Base-by-base conservation (phyloP, 1,139 yeast genomes). In the Torulaspora globosa region DNA sequence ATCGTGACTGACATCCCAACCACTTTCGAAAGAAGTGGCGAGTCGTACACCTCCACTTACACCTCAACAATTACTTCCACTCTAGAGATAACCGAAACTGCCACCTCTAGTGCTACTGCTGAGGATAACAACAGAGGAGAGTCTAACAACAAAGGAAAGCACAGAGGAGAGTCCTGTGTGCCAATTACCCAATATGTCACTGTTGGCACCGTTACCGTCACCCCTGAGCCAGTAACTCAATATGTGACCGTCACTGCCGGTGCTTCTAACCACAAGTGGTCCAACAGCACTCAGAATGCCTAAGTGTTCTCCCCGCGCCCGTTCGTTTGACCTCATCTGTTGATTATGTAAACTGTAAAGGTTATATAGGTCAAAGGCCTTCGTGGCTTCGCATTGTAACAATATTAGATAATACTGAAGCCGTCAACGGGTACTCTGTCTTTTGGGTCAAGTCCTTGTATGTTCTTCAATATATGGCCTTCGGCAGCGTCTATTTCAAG, bases 131-230 rank as follows among this genome's bases (percentile, higher is more conserved):
- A 26, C 35, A 29, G 28, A 15, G 27, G 24, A n/a, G 24, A 54
- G 10, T 43, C 55, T n/a, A n/a, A n/a, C n/a, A n/a, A n/a, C n/a
- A n/a, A n/a, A n/a, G n/a, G n/a, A n/a, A n/a, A n/a, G n/a, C n/a
- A 26, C 35, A 29, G 28, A 15, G 27, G 24, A n/a, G 24, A 54
- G 10, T 43, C 55, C 10, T 53, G 51, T 29, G 45, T 41, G 14
- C 56, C 56, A 24, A 46, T 48, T 28, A 59, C 62, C 30, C 47
- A 55, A 39, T 57, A 59, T 32, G 62, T 59, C 26, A 61, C 65
- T 11, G 36, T 34, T n/a, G 36, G 36, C 21, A 34, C 36, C 29
- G 62, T 60, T 26, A 62, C 66, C n/a, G 61, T 58, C 16, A 57
- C 62, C 21, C 49, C 54, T 30, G 52, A 54, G 15, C 49, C 52